Percentiles rank a stretch among this genome's conserved stretches.
Evolutionary conservation across 148 eudicot genomes (phyloP).

Genomic region (Salicornia ramosissima): DNA sequence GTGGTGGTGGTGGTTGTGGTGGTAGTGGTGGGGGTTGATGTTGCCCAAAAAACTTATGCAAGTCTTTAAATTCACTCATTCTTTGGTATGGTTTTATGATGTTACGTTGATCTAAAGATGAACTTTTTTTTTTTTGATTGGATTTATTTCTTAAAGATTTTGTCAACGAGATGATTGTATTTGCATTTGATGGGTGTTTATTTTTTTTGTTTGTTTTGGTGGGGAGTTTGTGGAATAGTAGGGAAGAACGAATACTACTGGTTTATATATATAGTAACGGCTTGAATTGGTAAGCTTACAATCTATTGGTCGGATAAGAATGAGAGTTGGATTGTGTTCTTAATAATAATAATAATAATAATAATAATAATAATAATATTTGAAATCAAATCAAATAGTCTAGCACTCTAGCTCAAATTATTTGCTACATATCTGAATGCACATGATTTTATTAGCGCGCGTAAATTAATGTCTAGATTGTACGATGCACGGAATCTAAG

Average conservation of each 20-base stretch:
- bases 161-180: neutral
- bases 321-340: neutral
- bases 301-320: neutral
- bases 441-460: too few species aligned
- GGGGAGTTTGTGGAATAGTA: slow-evolving; percentile 2
- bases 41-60: neutral
- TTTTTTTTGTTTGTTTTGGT: neutral
- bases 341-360: too few species aligned
- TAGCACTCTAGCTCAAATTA: too few species aligned
- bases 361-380: too few species aligned
- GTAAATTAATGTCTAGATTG: too few species aligned
- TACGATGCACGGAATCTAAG: too few species aligned
- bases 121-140: neutral
- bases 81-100: neutral
- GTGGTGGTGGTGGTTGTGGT: slow-evolving; percentile 13
- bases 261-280: slow-evolving; percentile 4
- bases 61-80: slow-evolving; percentile 18
- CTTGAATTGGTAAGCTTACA: neutral
- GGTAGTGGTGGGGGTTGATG: slow-evolving; percentile 26
- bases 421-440: too few species aligned
- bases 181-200: neutral
- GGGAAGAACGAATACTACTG: neutral
- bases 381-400: too few species aligned
- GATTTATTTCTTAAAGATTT: neutral
- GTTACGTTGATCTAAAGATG: slow-evolving; percentile 3